Evolutionary conservation across 2,329 filamentous ascomycete genomes (phyloP).

Genomic region (Paecilomyces dactylethromorphus): DNA sequence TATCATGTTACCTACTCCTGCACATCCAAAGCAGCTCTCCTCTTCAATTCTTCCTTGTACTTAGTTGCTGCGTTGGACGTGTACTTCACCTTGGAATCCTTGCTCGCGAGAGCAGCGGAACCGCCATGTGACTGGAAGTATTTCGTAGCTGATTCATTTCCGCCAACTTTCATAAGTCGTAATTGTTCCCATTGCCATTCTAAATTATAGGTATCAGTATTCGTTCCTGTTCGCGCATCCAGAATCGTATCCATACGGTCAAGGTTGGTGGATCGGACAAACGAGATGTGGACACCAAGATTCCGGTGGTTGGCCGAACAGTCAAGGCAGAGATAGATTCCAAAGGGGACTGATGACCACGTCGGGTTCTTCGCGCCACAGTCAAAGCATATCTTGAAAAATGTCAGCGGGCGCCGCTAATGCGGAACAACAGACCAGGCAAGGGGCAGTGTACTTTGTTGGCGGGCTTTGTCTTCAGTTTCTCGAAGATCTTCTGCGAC

Average conservation of each 20-base stretch:
- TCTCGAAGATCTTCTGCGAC: conserved; percentile 96
- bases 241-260: conserved; percentile 65
- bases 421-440: background rate
- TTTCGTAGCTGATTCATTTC: conserved; percentile 95
- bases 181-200: conserved; percentile 99
- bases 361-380: conserved; percentile 96
- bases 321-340: conserved; percentile 96
- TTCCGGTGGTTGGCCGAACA: conserved; percentile 97
- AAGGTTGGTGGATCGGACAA: conserved; percentile 96
- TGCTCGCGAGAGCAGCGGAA: conserved; percentile 87
- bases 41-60: conserved; percentile 95
- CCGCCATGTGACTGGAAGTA: conserved; percentile 97
- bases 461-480: conserved; percentile 85
- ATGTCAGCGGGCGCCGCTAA: conserved; percentile 10
- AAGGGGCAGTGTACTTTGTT: conserved; percentile 67
- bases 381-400: conserved; percentile 89
- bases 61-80: conserved; percentile 87
- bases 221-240: background rate
- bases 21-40: conserved; percentile 73
- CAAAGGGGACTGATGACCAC: conserved; percentile 95
- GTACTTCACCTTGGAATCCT: conserved; percentile 96
- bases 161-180: conserved; percentile 94
- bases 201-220: conserved; percentile 29
- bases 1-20: conserved; percentile 60
- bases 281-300: conserved; percentile 96